Percentiles rank a stretch among this genome's conserved stretches.
phyloP scores from a whole-genome alignment of 306 rosid species.

The Prunus mume region DNA sequence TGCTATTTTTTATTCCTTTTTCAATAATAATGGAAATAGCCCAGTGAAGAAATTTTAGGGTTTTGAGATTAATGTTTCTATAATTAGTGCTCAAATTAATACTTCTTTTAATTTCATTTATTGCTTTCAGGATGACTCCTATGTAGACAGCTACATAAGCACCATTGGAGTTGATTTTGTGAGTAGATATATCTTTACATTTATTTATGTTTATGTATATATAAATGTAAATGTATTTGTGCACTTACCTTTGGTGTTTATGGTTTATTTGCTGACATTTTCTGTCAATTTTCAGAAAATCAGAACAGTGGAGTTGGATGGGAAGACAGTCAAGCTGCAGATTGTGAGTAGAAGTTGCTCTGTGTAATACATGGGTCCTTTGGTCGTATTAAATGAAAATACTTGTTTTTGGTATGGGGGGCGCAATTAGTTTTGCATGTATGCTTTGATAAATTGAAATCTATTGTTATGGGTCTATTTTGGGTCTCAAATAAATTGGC shows the following conservation, averaged over 20 bases:
- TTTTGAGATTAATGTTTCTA: neutral
- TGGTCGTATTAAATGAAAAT: neutral
- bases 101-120: neutral
- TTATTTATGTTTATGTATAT: neutral
- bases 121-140: conserved; percentile 74
- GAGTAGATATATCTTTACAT: conserved; percentile 11
- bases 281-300: conserved; percentile 58
- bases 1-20: neutral
- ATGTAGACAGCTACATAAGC: conserved; percentile 90
- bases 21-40: neutral
- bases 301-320: conserved; percentile 86
- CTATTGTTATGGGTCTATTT: neutral
- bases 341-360: conserved; percentile 58
- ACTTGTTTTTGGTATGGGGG: neutral
- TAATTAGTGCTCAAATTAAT: neutral
- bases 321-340: conserved; percentile 91
- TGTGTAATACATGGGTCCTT: neutral
- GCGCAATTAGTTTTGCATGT: neutral
- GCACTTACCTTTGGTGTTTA: neutral
- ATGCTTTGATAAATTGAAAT: neutral
- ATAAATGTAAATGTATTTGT: neutral
- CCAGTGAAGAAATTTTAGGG: conserved; percentile 9
- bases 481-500: too few relatives aligned
- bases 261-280: neutral
- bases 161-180: conserved; percentile 99